Percentiles rank a stretch among this genome's conserved stretches.
These are phyloP conservation scores for Rugiboletus extremiorientalis DNA, from an alignment of 1,284 basidiomycete species.

Conservation along the genomic window DNA sequence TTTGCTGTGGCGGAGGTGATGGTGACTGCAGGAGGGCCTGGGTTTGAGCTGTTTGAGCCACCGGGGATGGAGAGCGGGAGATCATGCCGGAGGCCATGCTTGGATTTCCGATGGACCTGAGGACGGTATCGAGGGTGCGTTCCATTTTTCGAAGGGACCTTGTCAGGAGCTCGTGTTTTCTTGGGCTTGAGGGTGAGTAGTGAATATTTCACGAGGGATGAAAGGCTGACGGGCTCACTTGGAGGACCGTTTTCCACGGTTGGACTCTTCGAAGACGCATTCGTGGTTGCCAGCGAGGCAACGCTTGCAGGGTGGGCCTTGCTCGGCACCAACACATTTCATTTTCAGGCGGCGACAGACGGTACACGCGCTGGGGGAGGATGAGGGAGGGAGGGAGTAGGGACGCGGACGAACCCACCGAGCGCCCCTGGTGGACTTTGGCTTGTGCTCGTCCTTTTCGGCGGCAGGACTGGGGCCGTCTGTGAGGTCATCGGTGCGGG, in stretches of 20 bases:
- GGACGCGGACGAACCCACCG: constrained; percentile 50
- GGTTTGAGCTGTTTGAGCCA: constrained; percentile 50
- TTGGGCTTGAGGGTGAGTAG: constrained; percentile 41
- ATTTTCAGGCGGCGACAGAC: constrained; percentile 97
- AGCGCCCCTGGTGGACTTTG: constrained; percentile 85
- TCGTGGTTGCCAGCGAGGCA: constrained; percentile 81
- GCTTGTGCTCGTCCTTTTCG: constrained; percentile 70
- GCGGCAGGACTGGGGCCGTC: constrained; percentile 48
- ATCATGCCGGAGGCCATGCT: constrained; percentile 76
- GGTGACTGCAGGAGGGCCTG: constrained; percentile 62
- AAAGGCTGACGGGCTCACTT: constrained; percentile 53
- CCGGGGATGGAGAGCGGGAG: constrained; percentile 78
- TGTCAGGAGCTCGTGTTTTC: constrained; percentile 86
- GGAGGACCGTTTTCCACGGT: constrained; percentile 88
- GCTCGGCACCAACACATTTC: constrained; percentile 94
- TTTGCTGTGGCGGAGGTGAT: constrained; percentile 46
- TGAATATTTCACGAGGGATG: constrained; percentile 29
- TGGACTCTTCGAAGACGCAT: constrained; percentile 94
- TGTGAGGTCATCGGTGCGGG: constrained; percentile 54
- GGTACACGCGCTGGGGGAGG: constrained; percentile 73
- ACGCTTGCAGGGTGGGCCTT: constrained; percentile 90
- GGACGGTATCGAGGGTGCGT: constrained; percentile 83
- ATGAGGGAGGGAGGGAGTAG: neutral
- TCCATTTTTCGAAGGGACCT: constrained; percentile 93
- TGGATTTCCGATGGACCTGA: constrained; percentile 82